Conservation (phyloP, 345 rosid species). For the Schrenkiella parvula region DNA sequence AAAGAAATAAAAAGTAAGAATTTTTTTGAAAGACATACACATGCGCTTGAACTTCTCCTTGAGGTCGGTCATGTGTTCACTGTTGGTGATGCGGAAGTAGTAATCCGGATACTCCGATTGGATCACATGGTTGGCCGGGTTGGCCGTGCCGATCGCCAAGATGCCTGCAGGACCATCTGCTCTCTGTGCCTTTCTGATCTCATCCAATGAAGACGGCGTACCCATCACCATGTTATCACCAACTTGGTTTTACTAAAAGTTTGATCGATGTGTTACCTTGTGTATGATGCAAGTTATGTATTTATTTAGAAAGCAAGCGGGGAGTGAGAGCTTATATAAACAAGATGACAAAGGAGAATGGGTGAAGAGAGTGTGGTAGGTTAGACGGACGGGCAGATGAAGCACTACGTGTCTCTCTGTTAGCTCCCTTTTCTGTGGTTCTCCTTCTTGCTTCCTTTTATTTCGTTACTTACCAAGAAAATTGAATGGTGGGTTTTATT, state of each 20-base stretch:
- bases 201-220: conserved; percentile 35
- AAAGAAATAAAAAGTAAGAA: background rate
- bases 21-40: conserved; percentile 38
- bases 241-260: background rate
- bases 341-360: background rate
- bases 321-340: conserved; percentile 16
- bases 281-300: background rate
- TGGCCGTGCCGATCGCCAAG: conserved; percentile 66
- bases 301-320: background rate
- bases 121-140: conserved; percentile 45
- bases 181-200: conserved; percentile 55
- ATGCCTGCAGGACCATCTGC: conserved; percentile 59
- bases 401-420: conserved; percentile 38
- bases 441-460: conserved; percentile 9
- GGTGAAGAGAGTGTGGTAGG: conserved; percentile 37
- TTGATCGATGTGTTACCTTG: background rate
- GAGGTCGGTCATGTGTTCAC: conserved; percentile 71
- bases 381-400: conserved; percentile 47
- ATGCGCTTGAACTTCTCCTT: conserved; percentile 70
- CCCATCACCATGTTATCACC: conserved; percentile 14
- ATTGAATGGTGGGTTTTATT: conserved; percentile 31
- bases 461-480: conserved; percentile 31
- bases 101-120: conserved; percentile 64
- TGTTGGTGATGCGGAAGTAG: conserved; percentile 65
- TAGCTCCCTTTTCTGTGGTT: conserved; percentile 28